phyloP scores from a whole-genome alignment of 2,329 filamentous ascomycete species.

The Calycina herbarum region DNA sequence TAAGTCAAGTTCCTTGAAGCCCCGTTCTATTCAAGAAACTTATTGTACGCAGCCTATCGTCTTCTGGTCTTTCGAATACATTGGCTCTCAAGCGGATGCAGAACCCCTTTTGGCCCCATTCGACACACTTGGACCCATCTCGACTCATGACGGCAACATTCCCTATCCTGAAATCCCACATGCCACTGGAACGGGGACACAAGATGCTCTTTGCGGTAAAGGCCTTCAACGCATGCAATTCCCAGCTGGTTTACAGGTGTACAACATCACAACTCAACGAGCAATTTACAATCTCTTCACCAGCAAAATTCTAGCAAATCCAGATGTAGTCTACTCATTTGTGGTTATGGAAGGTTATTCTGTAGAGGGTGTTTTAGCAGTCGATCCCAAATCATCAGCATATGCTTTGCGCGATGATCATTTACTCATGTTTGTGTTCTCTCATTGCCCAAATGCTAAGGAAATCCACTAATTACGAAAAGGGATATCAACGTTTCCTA shows the following conservation, averaged over 20 bases:
- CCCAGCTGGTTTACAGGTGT: slow-evolving; percentile 1
- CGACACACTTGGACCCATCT: background rate
- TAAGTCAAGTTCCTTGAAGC: background rate
- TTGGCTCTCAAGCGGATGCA: slow-evolving; percentile 1
- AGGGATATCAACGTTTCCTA: background rate
- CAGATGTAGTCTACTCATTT: background rate
- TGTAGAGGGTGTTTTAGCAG: background rate
- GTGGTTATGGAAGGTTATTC: slow-evolving; percentile 7
- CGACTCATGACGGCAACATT: background rate
- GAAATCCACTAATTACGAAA: background rate
- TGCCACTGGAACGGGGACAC: background rate
- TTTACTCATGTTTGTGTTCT: slow-evolving; percentile 1
- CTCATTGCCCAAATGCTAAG: too few relatives aligned
- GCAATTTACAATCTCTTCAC: slow-evolving; percentile 7
- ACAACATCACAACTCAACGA: slow-evolving; percentile 8
- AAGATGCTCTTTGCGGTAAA: background rate
- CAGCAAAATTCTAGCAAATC: background rate
- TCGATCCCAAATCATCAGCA: background rate
- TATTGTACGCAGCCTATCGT: background rate
- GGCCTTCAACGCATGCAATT: background rate
- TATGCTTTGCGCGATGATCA: slow-evolving; percentile 11
- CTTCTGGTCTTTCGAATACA: slow-evolving; percentile 7
- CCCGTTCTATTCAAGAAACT: background rate
- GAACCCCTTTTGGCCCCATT: background rate
- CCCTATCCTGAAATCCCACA: background rate